A percentile compares a stretch with the other conserved stretches of the same genome.
phyloP scores from a whole-genome alignment of 805 yeast species.

The Lipomyces chichibuensis region DNA sequence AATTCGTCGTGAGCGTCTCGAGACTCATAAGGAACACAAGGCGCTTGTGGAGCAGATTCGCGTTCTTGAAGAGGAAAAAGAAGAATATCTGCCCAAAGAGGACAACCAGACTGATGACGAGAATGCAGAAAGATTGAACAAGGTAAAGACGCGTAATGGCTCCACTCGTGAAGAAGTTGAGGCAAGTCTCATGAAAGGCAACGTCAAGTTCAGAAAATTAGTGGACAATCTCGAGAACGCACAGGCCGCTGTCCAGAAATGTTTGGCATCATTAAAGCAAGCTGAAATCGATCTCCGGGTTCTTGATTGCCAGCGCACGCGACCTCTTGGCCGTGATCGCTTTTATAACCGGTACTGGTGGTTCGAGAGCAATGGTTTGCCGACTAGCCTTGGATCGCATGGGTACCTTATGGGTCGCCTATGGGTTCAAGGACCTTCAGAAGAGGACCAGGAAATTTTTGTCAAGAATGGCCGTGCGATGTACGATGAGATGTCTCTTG shows the following conservation, averaged over 20 bases:
- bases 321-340: constrained; percentile 78
- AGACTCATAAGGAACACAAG: constrained; percentile 64
- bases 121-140: constrained; percentile 5
- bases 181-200: constrained; percentile 33
- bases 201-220: constrained; percentile 49
- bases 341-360: constrained; percentile 91
- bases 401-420: constrained; percentile 78
- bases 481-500: constrained; percentile 29
- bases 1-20: constrained; percentile 68
- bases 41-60: constrained; percentile 56
- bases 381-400: constrained; percentile 46
- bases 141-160: constrained; percentile 22
- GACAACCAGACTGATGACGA: constrained; percentile 20
- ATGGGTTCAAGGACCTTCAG: constrained; percentile 89
- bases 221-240: constrained; percentile 40
- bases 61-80: constrained; percentile 46
- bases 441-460: constrained; percentile 49
- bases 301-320: constrained; percentile 72
- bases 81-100: constrained; percentile 13
- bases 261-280: constrained; percentile 54
- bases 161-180: constrained; percentile 42
- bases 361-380: constrained; percentile 83
- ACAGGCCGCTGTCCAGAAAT: constrained; percentile 48
- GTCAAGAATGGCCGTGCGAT: constrained; percentile 40
- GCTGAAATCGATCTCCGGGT: constrained; percentile 59